Base-by-base conservation (phyloP, 176 grass and related monocot genomes). In the Oryza glumipatula region DNA sequence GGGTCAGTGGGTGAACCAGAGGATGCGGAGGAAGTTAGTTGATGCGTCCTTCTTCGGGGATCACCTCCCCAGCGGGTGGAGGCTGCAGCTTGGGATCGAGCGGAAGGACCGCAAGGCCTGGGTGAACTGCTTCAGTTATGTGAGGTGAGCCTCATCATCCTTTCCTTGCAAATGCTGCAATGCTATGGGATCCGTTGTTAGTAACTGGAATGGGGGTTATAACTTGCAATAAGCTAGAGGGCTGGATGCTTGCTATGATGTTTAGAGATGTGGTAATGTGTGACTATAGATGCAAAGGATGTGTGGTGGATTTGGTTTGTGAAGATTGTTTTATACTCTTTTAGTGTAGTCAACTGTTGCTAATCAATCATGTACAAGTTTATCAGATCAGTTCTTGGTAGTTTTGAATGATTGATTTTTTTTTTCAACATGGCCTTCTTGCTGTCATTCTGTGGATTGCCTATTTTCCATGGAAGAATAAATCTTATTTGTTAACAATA, bases 31-130 rank as follows among this genome's bases (percentile, higher is more conserved):
- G 85, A 96, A 86, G 89, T 89, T 83, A 45, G 97, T 99, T 15
- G 92, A 94, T 41, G 92, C 97, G 6, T 78, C 92, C 0, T 91
- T 69, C 58, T 96, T 99, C 4, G 97, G 97, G 33, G 88, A 96
- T 79, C 86, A 99, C 82, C 93, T 99, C 28, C 97, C 97, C 2
- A 71, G 68, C 19, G 92, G 97, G 22, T 99, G 97, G 97, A 94
- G 86, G 46, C 90, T 99, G 84, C 82, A 88, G 49, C 90, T 99
- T 1, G 91, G 97, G 23, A 73, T 99, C 63, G 94, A 96, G 86
- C 86, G 90, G 49, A 96, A 99, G 86, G 82, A 84, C 4, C 84
- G 54, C 65, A 67, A 35, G 6, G 22, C 75, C 30, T 92, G 86
- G 94, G 33, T 96, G 23, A 77, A 88, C 78, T 90, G 84, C 85